A percentile compares a stretch with the other conserved stretches of the same genome.
Evolutionary conservation across 129 eudicot genomes (phyloP).

Genomic region (Centella asiatica): DNA sequence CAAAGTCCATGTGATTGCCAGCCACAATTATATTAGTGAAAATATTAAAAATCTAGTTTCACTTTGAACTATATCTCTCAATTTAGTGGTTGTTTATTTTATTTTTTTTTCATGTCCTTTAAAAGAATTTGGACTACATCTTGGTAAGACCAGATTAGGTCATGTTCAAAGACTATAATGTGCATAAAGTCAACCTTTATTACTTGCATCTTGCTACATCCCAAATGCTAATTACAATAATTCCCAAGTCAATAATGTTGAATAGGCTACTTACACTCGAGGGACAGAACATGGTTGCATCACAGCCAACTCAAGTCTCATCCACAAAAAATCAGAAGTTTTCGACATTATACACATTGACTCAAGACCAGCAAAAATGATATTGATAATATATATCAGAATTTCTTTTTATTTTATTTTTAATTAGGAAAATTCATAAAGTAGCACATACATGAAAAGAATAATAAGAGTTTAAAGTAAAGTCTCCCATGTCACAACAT

Average conservation of each 20-base stretch:
- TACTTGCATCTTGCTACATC: too few species aligned
- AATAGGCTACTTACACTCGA: not conserved
- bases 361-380: not conserved
- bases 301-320: not conserved
- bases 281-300: not conserved
- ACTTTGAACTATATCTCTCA: not conserved
- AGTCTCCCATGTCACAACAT: too few species aligned
- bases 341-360: not conserved
- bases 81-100: not conserved
- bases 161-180: too few species aligned
- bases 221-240: not conserved
- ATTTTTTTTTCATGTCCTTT: not conserved
- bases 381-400: too few species aligned
- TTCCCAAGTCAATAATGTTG: not conserved
- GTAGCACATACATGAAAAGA: too few species aligned
- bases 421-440: too few species aligned
- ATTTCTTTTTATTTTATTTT: too few species aligned
- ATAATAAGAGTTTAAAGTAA: too few species aligned
- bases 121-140: not conserved
- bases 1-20: conserved; percentile 1
- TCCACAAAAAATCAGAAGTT: too few species aligned
- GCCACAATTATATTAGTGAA: conserved; percentile 3
- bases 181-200: too few species aligned
- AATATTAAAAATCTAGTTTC: not conserved
- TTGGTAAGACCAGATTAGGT: too few species aligned